Evolutionary conservation across 2,329 filamentous ascomycete genomes (phyloP), one percentile per base, ranked within the genome.

Genomic region (Monilinia vaccinii-corymbosi): DNA sequence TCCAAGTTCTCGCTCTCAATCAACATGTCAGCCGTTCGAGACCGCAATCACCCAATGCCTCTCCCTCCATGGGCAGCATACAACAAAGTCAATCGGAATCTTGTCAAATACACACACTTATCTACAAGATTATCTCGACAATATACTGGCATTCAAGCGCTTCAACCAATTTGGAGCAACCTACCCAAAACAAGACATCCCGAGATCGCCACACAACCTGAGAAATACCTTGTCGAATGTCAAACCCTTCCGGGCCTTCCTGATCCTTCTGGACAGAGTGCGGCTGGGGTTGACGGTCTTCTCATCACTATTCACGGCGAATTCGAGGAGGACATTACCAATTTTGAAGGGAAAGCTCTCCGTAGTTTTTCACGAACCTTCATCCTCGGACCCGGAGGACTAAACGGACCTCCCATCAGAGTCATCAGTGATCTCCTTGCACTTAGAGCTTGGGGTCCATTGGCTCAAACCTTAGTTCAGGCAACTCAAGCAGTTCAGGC

Each of bases 291-390:
- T 23, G 88, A 89, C 64, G 90, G 91, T 9, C 81, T 95, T 64
- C 80, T 89, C 53, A 82, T 95, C 65, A 86, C 82, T 9, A 80
- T 93, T n/a, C 88, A 94, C 67, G 89, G 91, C 63, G 88, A 93
- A 68, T 95, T 91, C 62, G 85, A 93, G 52, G 91, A 96, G 70
- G 76, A 86, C 21, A 82, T 88, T 65, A 72, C 75, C 4, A 73
- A 74, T 18, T 80, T 79, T 25, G 77, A 79, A 51, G 79, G 81
- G 48, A 81, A 80, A 47, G 79, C 83, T 42, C 83, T 85, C 66
- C 85, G 91, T 62, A 91, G 87, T 71, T 96, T 96, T 73, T 90
- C 91, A 58, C 85, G 91, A 55, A 88, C 84, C 0, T 91, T 95
- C 70, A 77, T 92, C 45, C 79, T 96, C 21, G 89, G 89, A 0